Evolutionary conservation across 352 stramenopile genomes (phyloP), one percentile per base, ranked within the genome.

Genomic region (Pythium plurisporium): DNA sequence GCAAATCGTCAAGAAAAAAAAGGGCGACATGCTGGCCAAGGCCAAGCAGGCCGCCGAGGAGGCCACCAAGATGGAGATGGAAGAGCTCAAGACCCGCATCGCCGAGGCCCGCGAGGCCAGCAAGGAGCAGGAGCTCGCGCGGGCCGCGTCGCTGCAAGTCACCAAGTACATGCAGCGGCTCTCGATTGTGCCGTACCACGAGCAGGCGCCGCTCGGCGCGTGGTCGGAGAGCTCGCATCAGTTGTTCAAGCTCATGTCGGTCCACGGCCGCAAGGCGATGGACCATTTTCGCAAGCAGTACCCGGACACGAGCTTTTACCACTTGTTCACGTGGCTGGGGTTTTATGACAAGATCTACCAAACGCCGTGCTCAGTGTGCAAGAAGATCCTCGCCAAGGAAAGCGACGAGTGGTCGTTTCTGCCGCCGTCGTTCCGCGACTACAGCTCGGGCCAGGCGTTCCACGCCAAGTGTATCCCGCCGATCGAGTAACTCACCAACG

Each of bases 311-410:
- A 85, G 80, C 67, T 94, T 94, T 53, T 94, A 89, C 67, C 79
- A 94, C 55, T 70, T 94, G 25, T 91, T 92, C 64, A 86, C 80
- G 41, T 94, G 84, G 84, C 69, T 94, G 19, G 79, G 76, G 44
- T 91, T 84, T 70, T 94, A 87, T 61, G 84, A 94, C 73, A 94
- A 94, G 69, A 77, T 92, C 60, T 92, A 94, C 70, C 82, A 94
- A 67, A 92, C 84, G 40, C 79, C 84, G 11, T 94, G 84, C 70
- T 85, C 73, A 26, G 70, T 78, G 26, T 94, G 84, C 73, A 94
- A 94, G 67, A 92, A 91, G 62, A 76, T 94, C 47, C 69, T 94
- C 31, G 68, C 72, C 41, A 92, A 91, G 67, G 82, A 92, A 58
- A 86, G 66, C 37, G 82, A 92, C 44, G 79, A 92, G 50, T 89